A percentile compares a stretch with the other conserved stretches of the same genome.
Evolutionary conservation across 495 filamentous ascomycete species (phyloP).

Genomic region (Corynascus novoguineensis): DNA sequence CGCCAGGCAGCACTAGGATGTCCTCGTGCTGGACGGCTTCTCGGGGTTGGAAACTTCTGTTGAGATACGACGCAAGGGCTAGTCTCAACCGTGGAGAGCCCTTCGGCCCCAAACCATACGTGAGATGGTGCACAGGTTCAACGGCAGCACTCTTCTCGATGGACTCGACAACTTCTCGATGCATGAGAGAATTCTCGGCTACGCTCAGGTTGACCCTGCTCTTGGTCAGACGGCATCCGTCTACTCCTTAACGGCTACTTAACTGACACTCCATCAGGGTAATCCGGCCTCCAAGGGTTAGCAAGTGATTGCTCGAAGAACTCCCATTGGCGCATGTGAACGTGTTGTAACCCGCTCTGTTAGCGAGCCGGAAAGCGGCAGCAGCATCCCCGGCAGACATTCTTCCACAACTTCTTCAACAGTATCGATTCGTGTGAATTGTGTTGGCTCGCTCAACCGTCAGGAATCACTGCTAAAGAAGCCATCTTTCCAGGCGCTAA

Average conservation of each 20-base stretch:
- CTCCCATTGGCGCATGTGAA: slow-evolving; percentile 10
- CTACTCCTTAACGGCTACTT: neutral
- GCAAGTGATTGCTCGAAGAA: slow-evolving; percentile 15
- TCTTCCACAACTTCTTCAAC: neutral
- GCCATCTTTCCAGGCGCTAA: too few relatives aligned
- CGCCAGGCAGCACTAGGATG: slow-evolving; percentile 26
- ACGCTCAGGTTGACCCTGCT: slow-evolving; percentile 16
- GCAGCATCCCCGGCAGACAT: neutral
- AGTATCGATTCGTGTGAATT: too few relatives aligned
- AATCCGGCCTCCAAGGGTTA: slow-evolving; percentile 17
- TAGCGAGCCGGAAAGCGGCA: slow-evolving; percentile 1
- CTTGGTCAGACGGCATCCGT: neutral
- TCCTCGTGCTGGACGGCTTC: slow-evolving; percentile 18
- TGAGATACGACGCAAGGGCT: slow-evolving; percentile 28
- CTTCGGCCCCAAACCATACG: slow-evolving; percentile 27
- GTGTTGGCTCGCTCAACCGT: too few relatives aligned
- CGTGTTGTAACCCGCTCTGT: slow-evolving; percentile 14
- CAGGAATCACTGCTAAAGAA: too few relatives aligned
- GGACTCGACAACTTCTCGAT: slow-evolving; percentile 14
- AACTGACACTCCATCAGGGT: slow-evolving; percentile 17
- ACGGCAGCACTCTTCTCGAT: slow-evolving; percentile 18
- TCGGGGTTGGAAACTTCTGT: slow-evolving; percentile 19
- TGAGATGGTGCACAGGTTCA: slow-evolving; percentile 24
- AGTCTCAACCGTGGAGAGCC: slow-evolving; percentile 24
- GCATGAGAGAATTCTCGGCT: slow-evolving; percentile 25